phyloP scores from a whole-genome alignment of 2,329 filamentous ascomycete genomes.

The Sarocladium brachiariae region DNA sequence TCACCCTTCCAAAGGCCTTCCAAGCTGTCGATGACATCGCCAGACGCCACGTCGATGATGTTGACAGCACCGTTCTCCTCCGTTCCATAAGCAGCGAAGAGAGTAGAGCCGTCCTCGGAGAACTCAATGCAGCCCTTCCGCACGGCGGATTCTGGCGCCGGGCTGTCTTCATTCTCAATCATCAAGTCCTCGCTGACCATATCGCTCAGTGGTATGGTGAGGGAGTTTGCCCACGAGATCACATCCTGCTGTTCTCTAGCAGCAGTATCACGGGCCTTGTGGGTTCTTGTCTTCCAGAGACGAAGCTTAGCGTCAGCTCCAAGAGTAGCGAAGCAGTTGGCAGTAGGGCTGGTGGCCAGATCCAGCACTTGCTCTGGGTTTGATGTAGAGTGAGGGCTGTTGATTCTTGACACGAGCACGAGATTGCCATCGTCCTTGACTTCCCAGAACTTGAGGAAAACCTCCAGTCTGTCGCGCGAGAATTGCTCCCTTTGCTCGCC shows the following conservation, averaged over 20 bases:
- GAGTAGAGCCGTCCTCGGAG: conserved; percentile 75
- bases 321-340: conserved; percentile 72
- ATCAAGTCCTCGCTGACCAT: conserved; percentile 35
- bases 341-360: conserved; percentile 62
- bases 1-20: conserved; percentile 60
- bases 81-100: conserved; percentile 60
- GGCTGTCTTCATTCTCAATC: conserved; percentile 20
- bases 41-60: conserved; percentile 67
- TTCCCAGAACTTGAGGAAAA: conserved; percentile 88
- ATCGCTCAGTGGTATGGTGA: conserved; percentile 47
- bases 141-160: conserved; percentile 6
- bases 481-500: conserved; percentile 35
- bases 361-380: conserved; percentile 58
- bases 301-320: conserved; percentile 73
- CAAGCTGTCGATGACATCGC: conserved; percentile 59
- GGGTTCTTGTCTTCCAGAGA: conserved; percentile 71
- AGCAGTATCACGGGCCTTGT: conserved; percentile 53
- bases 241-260: background rate
- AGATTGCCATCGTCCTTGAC: conserved; percentile 55
- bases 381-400: conserved; percentile 65
- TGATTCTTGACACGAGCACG: conserved; percentile 75
- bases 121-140: conserved; percentile 62
- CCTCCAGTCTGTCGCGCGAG: conserved; percentile 54
- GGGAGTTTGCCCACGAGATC: conserved; percentile 64
- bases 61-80: conserved; percentile 58